Evolutionary conservation across 2,329 filamentous ascomycete species (phyloP).

Genomic region (Coniochaeta sp.): DNA sequence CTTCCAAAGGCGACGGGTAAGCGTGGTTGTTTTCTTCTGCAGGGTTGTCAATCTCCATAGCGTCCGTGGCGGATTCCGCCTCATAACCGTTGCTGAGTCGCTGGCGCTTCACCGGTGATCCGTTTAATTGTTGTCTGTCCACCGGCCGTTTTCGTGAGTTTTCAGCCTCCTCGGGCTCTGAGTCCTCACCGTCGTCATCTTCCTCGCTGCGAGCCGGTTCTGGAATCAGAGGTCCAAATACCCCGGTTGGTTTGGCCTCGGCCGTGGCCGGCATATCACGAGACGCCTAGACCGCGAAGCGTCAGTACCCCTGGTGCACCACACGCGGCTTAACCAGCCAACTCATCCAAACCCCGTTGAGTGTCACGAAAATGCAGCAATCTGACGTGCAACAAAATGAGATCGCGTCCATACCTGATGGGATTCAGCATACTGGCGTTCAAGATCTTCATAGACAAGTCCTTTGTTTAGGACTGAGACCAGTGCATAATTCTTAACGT

Average conservation of each 20-base stretch:
- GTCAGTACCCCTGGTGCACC: slow-evolving; percentile 26
- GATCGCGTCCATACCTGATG: slow-evolving; percentile 33
- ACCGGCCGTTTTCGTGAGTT: slow-evolving; percentile 43
- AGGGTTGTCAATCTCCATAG: slow-evolving; percentile 53
- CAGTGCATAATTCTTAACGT: slow-evolving; percentile 58
- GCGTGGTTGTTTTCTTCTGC: slow-evolving; percentile 37
- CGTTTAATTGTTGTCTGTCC: slow-evolving; percentile 41
- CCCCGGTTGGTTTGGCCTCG: slow-evolving; percentile 40
- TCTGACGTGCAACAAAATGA: neutral
- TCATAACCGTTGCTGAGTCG: slow-evolving; percentile 44
- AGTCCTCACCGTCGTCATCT: slow-evolving; percentile 23
- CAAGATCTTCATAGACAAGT: slow-evolving; percentile 51
- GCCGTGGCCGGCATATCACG: slow-evolving; percentile 37
- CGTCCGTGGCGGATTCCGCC: slow-evolving; percentile 41
- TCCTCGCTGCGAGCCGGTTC: slow-evolving; percentile 31
- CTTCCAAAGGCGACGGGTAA: slow-evolving; percentile 57
- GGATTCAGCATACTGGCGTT: slow-evolving; percentile 35
- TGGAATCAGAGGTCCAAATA: slow-evolving; percentile 48
- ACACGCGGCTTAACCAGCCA: slow-evolving; percentile 5
- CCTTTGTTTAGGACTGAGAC: slow-evolving; percentile 57
- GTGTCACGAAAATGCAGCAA: neutral
- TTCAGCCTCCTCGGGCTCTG: slow-evolving; percentile 30
- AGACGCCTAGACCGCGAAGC: slow-evolving; percentile 37
- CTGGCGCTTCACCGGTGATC: slow-evolving; percentile 50
- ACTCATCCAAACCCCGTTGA: neutral